A percentile compares a stretch with the other conserved stretches of the same genome.
phyloP scores from a whole-genome alignment of 495 filamentous ascomycete genomes.

The Penicillium daleae region DNA sequence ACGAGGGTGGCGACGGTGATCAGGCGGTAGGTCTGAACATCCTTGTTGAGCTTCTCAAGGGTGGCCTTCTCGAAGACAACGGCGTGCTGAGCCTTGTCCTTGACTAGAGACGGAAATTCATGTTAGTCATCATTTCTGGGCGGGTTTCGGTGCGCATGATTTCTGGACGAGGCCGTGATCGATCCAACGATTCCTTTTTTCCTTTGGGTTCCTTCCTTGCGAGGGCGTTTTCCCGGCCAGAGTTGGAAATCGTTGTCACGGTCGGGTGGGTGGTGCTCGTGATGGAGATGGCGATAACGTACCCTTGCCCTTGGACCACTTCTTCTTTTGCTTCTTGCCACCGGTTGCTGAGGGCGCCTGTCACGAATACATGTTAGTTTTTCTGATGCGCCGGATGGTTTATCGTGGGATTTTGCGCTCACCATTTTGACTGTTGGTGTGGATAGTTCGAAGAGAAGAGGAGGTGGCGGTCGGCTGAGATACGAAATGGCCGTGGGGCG shows the following conservation, averaged over 20 bases:
- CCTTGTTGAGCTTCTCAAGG: conserved; percentile 80
- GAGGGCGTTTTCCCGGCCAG: conserved; percentile 18
- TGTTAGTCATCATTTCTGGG: conserved; percentile 30
- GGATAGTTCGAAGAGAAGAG: conserved; percentile 49
- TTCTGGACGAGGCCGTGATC: not conserved
- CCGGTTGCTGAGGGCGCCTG: conserved; percentile 79
- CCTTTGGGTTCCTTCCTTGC: conserved; percentile 22
- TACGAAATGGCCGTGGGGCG: conserved; percentile 55
- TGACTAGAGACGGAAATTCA: conserved; percentile 65
- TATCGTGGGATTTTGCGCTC: conserved; percentile 28
- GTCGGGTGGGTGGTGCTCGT: conserved; percentile 26
- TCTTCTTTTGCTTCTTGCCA: conserved; percentile 99
- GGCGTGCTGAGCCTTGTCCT: conserved; percentile 99
- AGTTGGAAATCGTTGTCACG: conserved; percentile 33
- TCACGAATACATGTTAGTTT: conserved; percentile 29
- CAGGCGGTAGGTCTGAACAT: conserved; percentile 99
- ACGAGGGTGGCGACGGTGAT: conserved; percentile 98
- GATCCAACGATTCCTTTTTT: conserved; percentile 24
- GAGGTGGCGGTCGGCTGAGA: conserved; percentile 26
- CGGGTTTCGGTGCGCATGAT: not conserved
- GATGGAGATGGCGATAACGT: conserved; percentile 44
- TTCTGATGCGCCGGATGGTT: not conserved
- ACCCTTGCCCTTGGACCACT: conserved; percentile 99
- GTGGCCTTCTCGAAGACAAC: conserved; percentile 73
- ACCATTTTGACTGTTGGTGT: conserved; percentile 58